Conservation (phyloP, 2,329 filamentous ascomycete species). For the Claviceps sp. region DNA sequence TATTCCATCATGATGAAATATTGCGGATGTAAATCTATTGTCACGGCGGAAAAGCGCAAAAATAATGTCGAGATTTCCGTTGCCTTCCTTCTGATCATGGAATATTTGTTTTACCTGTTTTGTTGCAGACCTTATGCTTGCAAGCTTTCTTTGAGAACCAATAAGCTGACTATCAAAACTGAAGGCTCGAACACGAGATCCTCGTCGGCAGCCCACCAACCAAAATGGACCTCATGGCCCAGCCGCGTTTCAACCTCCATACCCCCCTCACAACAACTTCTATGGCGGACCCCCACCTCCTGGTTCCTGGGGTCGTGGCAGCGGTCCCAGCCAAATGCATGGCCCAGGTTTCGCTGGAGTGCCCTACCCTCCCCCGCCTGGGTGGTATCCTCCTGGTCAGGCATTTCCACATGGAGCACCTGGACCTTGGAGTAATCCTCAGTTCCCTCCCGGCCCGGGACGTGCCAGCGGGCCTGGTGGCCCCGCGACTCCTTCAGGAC, state of each 20-base stretch:
- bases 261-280: constrained; percentile 29
- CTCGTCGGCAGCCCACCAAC: constrained; percentile 16
- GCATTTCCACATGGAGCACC: constrained; percentile 47
- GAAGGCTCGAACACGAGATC: constrained; percentile 28
- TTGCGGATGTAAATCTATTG: constrained; percentile 87
- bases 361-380: constrained; percentile 64
- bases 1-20: constrained; percentile 68
- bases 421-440: constrained; percentile 43
- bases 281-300: constrained; percentile 38
- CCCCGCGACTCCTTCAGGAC: constrained; percentile 41
- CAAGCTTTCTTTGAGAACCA: background rate
- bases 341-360: constrained; percentile 52
- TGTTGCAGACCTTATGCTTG: background rate
- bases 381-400: constrained; percentile 69
- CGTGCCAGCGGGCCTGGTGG: constrained; percentile 16
- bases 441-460: constrained; percentile 43
- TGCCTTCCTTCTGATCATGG: constrained; percentile 95
- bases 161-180: constrained; percentile 11
- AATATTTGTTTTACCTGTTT: constrained; percentile 6
- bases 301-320: constrained; percentile 40
- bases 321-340: constrained; percentile 42
- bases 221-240: constrained; percentile 19
- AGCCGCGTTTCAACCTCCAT: constrained; percentile 29
- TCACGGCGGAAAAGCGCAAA: constrained; percentile 84
- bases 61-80: constrained; percentile 96